Evolutionary conservation across 148 eudicot species (phyloP).

Genomic region (Diospyros lotus): DNA sequence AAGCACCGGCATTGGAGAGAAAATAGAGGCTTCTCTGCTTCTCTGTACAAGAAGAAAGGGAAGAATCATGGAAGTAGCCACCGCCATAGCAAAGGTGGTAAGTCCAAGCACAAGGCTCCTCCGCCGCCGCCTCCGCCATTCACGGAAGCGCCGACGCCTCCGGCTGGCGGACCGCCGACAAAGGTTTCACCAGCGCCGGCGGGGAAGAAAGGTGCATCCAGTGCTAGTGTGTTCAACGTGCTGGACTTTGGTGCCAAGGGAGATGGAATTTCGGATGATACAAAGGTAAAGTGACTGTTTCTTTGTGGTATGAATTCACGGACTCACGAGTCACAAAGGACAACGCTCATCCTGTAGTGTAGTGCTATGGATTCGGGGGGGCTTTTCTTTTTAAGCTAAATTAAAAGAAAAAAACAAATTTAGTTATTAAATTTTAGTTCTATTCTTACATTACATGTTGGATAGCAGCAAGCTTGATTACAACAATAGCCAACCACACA

Average conservation of each 20-base stretch:
- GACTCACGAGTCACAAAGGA: too few relatives aligned
- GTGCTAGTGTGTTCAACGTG: neutral
- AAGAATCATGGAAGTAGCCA: conserved; percentile 20
- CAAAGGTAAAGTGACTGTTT: conserved; percentile 45
- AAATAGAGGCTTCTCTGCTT: conserved; percentile 22
- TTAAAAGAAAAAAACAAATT: too few relatives aligned
- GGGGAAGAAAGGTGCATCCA: conserved; percentile 4
- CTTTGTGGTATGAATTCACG: too few relatives aligned
- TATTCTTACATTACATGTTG: too few relatives aligned
- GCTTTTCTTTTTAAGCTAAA: too few relatives aligned
- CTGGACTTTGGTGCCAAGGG: conserved; percentile 84
- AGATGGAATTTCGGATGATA: conserved; percentile 69
- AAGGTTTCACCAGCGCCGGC: conserved; percentile 9
- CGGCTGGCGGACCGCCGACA: conserved; percentile 6
- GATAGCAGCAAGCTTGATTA: too few relatives aligned
- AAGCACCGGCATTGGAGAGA: conserved; percentile 50
- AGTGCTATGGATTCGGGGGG: too few relatives aligned
- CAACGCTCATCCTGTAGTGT: too few relatives aligned
- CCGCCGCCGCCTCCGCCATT: conserved; percentile 18
- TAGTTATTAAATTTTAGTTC: too few relatives aligned
- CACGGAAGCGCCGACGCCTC: conserved; percentile 21
- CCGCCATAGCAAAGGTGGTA: conserved; percentile 23
- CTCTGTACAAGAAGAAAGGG: conserved; percentile 44
- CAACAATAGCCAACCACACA: too few relatives aligned
- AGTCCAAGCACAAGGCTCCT: conserved; percentile 16